Percentiles rank a stretch among this genome's conserved stretches.
These are phyloP conservation scores for Zymoseptoria brevis DNA, from an alignment of 2,329 filamentous ascomycete species.

Conservation along the genomic window DNA sequence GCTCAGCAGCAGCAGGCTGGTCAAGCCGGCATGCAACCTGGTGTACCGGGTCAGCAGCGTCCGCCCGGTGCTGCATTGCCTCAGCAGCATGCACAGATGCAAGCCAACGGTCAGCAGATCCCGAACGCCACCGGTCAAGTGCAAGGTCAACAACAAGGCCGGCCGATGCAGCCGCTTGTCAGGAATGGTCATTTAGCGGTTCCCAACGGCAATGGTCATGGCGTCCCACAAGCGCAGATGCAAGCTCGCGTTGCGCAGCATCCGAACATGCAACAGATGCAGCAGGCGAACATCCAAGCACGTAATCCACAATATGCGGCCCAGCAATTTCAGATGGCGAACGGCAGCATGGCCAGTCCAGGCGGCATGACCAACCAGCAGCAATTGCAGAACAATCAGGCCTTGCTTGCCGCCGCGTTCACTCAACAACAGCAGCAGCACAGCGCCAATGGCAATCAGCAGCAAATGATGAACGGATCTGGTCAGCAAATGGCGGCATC, in stretches of 20 bases:
- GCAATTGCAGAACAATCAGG: constrained; percentile 27
- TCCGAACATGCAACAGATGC: constrained; percentile 21
- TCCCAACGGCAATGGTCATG: constrained; percentile 47
- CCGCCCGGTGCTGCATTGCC: constrained; percentile 14
- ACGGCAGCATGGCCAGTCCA: constrained; percentile 24
- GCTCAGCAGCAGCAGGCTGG: constrained; percentile 22
- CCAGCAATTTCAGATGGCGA: constrained; percentile 24
- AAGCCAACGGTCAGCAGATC: constrained; percentile 23
- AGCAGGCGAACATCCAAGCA: constrained; percentile 20
- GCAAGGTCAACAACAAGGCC: constrained; percentile 33
- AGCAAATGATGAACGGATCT: constrained; percentile 16
- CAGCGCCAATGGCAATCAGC: constrained; percentile 6
- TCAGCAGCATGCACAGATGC: constrained; percentile 22
- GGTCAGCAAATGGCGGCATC: constrained; percentile 25
- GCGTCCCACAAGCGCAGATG: constrained; percentile 56
- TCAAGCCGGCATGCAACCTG: constrained; percentile 28
- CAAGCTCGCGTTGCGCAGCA: constrained; percentile 17
- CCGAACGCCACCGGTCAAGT: constrained; percentile 33
- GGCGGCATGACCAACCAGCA: constrained; percentile 28
- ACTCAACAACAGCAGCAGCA: constrained; percentile 16
- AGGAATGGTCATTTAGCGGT: constrained; percentile 41
- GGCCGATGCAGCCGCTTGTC: constrained; percentile 25
- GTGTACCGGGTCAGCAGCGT: constrained; percentile 19
- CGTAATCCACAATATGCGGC: constrained; percentile 23
- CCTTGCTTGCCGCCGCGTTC: constrained; percentile 24